Conservation (phyloP, 176 grass and related monocot species). For the Musa itinerans region DNA sequence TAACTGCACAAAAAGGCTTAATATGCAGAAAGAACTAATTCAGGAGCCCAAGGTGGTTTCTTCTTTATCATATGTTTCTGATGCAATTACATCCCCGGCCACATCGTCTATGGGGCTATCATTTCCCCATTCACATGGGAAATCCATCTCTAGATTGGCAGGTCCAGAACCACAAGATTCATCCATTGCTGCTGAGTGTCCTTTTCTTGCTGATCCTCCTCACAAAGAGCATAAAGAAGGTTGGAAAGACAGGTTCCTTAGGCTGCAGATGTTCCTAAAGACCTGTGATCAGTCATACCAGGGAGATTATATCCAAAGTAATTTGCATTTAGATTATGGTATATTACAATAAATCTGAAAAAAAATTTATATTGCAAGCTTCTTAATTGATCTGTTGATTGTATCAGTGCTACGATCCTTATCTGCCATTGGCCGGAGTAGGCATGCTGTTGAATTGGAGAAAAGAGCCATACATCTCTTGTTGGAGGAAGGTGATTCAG, state of each 20-base stretch:
- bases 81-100: conserved; percentile 19
- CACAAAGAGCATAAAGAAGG: conserved; percentile 34
- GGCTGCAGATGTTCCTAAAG: conserved; percentile 65
- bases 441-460: conserved; percentile 73
- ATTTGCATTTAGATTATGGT: conserved; percentile 12
- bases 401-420: conserved; percentile 61
- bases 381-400: neutral
- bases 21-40: conserved; percentile 28
- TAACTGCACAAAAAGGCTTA: conserved; percentile 34
- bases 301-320: conserved; percentile 69
- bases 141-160: conserved; percentile 28
- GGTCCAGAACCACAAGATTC: conserved; percentile 9
- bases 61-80: neutral
- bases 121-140: conserved; percentile 2
- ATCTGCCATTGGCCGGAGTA: conserved; percentile 61
- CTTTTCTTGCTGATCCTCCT: neutral
- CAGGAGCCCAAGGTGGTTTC: conserved; percentile 21
- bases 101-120: conserved; percentile 11
- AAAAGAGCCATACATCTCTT: conserved; percentile 85
- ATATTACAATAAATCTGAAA: neutral
- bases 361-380: too few relatives aligned
- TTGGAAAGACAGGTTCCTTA: conserved; percentile 61
- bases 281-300: conserved; percentile 61
- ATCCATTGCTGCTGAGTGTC: neutral
- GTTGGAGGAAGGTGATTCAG: conserved; percentile 75